A percentile compares a stretch with the other conserved stretches of the same genome.
Evolutionary conservation across 495 filamentous ascomycete genomes (phyloP).

Genomic region (Xylaria castorea): DNA sequence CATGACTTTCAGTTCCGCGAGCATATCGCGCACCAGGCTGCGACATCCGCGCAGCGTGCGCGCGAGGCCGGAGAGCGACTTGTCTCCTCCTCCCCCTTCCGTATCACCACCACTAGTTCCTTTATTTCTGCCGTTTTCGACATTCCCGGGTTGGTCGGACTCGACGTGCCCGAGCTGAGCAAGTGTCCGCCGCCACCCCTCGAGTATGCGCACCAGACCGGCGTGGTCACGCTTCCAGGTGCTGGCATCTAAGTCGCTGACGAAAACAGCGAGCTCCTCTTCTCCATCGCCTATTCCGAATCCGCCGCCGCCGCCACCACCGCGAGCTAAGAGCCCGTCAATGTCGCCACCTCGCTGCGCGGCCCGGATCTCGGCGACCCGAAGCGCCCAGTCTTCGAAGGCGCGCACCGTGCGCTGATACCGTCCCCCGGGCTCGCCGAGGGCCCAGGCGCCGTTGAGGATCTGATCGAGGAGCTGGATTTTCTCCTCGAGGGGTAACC

Average conservation of each 20-base stretch:
- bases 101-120: not conserved
- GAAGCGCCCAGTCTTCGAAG: slow-evolving; percentile 60
- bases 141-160: not conserved
- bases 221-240: slow-evolving; percentile 54
- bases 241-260: slow-evolving; percentile 47
- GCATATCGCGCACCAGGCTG: slow-evolving; percentile 53
- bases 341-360: slow-evolving; percentile 40
- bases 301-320: slow-evolving; percentile 28
- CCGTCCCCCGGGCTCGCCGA: slow-evolving; percentile 57
- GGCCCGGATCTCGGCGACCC: slow-evolving; percentile 48
- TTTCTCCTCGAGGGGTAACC: slow-evolving; percentile 53
- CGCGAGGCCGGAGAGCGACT: slow-evolving; percentile 42
- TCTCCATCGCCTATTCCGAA: slow-evolving; percentile 20
- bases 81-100: not conserved
- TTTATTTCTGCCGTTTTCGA: not conserved
- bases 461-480: slow-evolving; percentile 59
- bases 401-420: slow-evolving; percentile 53
- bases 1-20: slow-evolving; percentile 56
- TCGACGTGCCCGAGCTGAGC: slow-evolving; percentile 40
- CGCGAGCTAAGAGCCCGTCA: slow-evolving; percentile 34
- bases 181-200: slow-evolving; percentile 50
- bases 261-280: slow-evolving; percentile 40
- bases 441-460: slow-evolving; percentile 55
- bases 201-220: slow-evolving; percentile 47
- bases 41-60: slow-evolving; percentile 48